Evolutionary conservation across 441 rosid species (phyloP).

Genomic region (Pelargonium myrrhifolium): DNA sequence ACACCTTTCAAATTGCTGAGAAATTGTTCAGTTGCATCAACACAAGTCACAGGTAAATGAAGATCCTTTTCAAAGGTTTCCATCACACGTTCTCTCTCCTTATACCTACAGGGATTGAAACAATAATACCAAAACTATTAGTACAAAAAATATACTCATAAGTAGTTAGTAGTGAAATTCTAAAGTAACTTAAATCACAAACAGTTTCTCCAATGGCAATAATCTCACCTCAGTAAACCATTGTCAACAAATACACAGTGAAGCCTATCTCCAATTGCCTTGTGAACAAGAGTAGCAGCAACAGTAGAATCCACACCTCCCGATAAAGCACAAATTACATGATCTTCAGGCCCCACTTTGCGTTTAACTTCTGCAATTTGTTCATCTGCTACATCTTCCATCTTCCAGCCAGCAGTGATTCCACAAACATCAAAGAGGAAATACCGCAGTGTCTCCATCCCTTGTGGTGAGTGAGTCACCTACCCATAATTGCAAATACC

Average conservation of each 20-base stretch:
- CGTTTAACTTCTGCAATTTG: constrained; percentile 60
- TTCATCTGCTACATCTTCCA: constrained; percentile 82
- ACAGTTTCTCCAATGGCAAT: background rate
- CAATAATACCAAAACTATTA: background rate
- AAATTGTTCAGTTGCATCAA: constrained; percentile 67
- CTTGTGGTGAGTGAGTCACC: constrained; percentile 90
- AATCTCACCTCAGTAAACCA: constrained; percentile 71
- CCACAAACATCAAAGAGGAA: constrained; percentile 74
- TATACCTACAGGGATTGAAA: constrained; percentile 41
- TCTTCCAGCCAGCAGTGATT: constrained; percentile 69
- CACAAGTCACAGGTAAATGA: constrained; percentile 76
- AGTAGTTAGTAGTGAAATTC: background rate
- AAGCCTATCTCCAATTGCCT: constrained; percentile 85
- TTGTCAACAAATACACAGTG: constrained; percentile 91
- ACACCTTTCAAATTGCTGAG: constrained; percentile 77
- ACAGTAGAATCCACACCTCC: constrained; percentile 96
- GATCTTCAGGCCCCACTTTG: constrained; percentile 63
- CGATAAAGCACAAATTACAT: constrained; percentile 78
- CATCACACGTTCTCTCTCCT: constrained; percentile 87
- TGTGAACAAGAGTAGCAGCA: constrained; percentile 92
- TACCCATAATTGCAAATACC: constrained; percentile 24
- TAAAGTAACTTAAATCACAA: background rate
- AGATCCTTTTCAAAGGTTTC: constrained; percentile 78
- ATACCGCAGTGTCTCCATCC: constrained; percentile 68
- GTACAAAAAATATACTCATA: too few relatives aligned